phyloP scores from a whole-genome alignment of 441 rosid species.

The Viola pubescens region DNA sequence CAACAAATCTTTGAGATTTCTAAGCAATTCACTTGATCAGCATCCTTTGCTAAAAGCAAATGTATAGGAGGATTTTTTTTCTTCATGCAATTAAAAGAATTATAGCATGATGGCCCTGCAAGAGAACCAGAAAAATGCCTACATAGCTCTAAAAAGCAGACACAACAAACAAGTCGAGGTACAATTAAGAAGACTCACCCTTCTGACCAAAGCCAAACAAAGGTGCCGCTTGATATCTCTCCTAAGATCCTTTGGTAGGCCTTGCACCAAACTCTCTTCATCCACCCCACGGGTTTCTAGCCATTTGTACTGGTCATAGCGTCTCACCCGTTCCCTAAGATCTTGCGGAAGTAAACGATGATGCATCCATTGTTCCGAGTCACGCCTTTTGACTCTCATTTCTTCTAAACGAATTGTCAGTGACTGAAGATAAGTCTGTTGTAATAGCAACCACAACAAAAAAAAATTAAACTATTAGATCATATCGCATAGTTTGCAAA shows the following conservation, averaged over 20 bases:
- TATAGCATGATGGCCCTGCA: not conserved
- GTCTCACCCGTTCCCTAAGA: slow-evolving; percentile 80
- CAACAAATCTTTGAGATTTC: too few species aligned
- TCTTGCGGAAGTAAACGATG: slow-evolving; percentile 90
- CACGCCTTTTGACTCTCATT: slow-evolving; percentile 98
- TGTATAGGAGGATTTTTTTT: not conserved
- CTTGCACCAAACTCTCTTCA: slow-evolving; percentile 77
- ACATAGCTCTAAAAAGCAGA: not conserved
- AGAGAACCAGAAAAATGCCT: not conserved
- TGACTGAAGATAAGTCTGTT: slow-evolving; percentile 94
- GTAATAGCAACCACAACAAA: slow-evolving; percentile 12
- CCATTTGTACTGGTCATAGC: slow-evolving; percentile 97
- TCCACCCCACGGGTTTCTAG: slow-evolving; percentile 96
- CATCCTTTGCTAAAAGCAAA: too few species aligned
- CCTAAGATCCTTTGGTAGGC: slow-evolving; percentile 89
- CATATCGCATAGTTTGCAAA: too few species aligned
- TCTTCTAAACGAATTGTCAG: slow-evolving; percentile 91
- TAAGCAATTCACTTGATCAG: too few species aligned
- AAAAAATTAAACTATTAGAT: not conserved
- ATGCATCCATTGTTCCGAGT: slow-evolving; percentile 99
- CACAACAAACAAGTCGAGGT: not conserved
- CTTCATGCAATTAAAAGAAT: not conserved
- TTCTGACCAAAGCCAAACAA: slow-evolving; percentile 80
- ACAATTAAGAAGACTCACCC: slow-evolving; percentile 46
- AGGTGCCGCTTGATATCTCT: slow-evolving; percentile 96